Base-by-base conservation (phyloP, 371 early-diverging fungal species). In the Mucor piriformis region DNA sequence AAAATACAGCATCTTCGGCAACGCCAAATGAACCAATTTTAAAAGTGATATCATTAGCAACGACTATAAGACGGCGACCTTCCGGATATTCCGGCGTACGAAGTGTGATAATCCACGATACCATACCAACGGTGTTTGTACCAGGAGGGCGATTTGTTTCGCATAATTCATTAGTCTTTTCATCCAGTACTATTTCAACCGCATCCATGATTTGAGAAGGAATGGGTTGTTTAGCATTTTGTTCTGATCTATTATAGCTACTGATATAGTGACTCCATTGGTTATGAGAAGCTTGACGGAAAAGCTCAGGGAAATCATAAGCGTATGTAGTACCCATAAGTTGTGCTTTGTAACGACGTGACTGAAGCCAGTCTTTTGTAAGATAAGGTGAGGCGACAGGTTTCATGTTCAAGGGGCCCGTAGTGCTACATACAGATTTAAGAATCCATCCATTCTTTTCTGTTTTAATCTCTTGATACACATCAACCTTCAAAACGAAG, bases 31-130 rank as follows among this genome's bases (percentile, higher is more conserved):
- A 95, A 42, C 99, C 99, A 67, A 93, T 95, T 77, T 94, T 89
- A 82, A 84, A 92, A 2, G 97, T 97, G 66, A 98, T 98, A 71
- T 99, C 99, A 82, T 99, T 99, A 65, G 97, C 96, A 70, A 99
- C 90, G 23, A 97, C 94, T 48, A 98, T 89, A 40, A 95, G 82
- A 51, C 83, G 76, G 34, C 98, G 89, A 49, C 98, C 97, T n/a
- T 72, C 68, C 34, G 99, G 97, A 72, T 90, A 92, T 73, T 97
- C 97, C 50, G 99, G 99, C 3, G 99, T 97, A 64, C 83, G 88
- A 61, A 95, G 64, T 18, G 88, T 88, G 67, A 95, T 80, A 51
- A 92, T 79, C 95, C 96, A 99, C 2, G 92, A 97, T 27, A 97
- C 95, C 97, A 98, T 98, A 65, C 98, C 99, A 56, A 89, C 89